Evolutionary conservation across 2,329 filamentous ascomycete species (phyloP).

Genomic region (Hymenoscyphus scutula): DNA sequence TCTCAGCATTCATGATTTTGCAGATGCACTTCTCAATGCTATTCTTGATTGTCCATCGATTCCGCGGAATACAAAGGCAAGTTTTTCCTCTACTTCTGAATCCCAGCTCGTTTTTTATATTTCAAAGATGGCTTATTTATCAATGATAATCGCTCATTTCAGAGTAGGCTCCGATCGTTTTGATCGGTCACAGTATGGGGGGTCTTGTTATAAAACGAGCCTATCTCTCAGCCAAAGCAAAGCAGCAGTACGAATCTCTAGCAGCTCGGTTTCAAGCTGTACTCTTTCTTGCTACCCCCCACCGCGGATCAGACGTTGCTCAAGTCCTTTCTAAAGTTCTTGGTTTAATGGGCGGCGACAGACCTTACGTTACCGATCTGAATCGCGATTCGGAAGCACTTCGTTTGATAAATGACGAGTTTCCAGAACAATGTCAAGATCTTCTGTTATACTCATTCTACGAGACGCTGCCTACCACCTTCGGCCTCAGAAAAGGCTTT

Average conservation of each 20-base stretch:
- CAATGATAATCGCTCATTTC: too few relatives aligned
- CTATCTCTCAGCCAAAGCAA: slow-evolving; percentile 28
- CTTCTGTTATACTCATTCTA: slow-evolving; percentile 46
- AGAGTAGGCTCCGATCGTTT: slow-evolving; percentile 36
- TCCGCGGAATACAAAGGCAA: background rate
- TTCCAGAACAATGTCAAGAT: slow-evolving; percentile 39
- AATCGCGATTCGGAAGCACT: slow-evolving; percentile 37
- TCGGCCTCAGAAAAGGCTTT: slow-evolving; percentile 24
- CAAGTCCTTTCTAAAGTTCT: slow-evolving; percentile 20
- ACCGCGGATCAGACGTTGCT: slow-evolving; percentile 27
- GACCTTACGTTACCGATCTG: slow-evolving; percentile 42
- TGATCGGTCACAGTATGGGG: slow-evolving; percentile 48
- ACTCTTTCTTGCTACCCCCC: slow-evolving; percentile 40
- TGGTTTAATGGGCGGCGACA: slow-evolving; percentile 15
- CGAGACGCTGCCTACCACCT: slow-evolving; percentile 39
- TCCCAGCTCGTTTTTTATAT: too few relatives aligned
- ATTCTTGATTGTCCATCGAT: slow-evolving; percentile 19
- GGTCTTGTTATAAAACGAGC: slow-evolving; percentile 38
- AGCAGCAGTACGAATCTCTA: slow-evolving; percentile 1
- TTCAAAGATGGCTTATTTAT: too few relatives aligned
- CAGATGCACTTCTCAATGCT: slow-evolving; percentile 32
- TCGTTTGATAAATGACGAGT: slow-evolving; percentile 44
- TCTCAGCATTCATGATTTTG: slow-evolving; percentile 35
- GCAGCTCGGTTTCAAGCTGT: slow-evolving; percentile 28
- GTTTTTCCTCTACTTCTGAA: too few relatives aligned